These are phyloP conservation scores for Castanea mollissima DNA, from an alignment of 306 rosid species.

Conservation along the genomic window DNA sequence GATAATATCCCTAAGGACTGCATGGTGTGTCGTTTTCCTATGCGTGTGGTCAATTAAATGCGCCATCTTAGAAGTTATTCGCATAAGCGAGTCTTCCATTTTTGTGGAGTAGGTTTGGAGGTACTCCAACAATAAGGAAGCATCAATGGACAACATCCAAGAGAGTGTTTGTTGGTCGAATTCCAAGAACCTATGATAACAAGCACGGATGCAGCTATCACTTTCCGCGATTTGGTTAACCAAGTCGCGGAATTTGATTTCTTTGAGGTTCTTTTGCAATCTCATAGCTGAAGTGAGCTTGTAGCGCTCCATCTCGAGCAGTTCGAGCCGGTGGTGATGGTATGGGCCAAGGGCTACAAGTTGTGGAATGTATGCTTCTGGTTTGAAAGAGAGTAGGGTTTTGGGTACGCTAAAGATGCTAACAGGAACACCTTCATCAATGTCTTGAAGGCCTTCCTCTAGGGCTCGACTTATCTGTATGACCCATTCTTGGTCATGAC, in stretches of 20 bases:
- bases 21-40: not conserved
- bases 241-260: not conserved
- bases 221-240: not conserved
- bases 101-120: not conserved
- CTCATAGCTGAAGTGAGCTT: constrained; percentile 6
- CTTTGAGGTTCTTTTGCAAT: not conserved
- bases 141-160: constrained; percentile 11
- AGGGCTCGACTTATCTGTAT: constrained; percentile 5
- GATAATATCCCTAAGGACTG: constrained; percentile 8
- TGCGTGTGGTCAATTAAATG: not conserved
- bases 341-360: constrained; percentile 5
- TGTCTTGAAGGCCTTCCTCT: not conserved
- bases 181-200: not conserved
- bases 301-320: constrained; percentile 2
- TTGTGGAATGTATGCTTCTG: constrained; percentile 10
- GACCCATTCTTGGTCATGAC: constrained; percentile 7
- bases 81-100: not conserved
- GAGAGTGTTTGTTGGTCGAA: constrained; percentile 2
- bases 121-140: not conserved
- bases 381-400: not conserved
- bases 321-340: constrained; percentile 13
- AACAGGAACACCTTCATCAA: not conserved
- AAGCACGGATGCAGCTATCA: not conserved
- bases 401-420: constrained; percentile 20
- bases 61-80: not conserved